Base-by-base conservation (phyloP, 106 monocot species). In the Dendrobium officinale region DNA sequence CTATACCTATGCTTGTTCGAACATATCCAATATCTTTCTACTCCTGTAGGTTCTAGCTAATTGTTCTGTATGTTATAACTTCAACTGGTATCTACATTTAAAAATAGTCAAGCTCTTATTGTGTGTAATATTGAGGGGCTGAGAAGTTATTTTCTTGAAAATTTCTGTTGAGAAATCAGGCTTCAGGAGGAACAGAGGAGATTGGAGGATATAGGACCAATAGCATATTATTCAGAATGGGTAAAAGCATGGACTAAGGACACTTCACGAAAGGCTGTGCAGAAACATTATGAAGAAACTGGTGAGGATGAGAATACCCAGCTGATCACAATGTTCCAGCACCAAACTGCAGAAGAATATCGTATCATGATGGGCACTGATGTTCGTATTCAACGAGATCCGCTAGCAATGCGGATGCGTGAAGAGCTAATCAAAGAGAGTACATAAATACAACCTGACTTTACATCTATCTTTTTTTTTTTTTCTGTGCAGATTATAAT, bases 281-380 rank as follows among this genome's bases (percentile, higher is more conserved):
- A 95, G 61, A 92, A 86, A 55, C 97, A 89, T 78, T 98, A 82
- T 86, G 92, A 91, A 86, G 92, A 92, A 85, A 98, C 94, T 43
- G 97, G 94, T 40, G 91, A 92, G 86, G 92, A 94, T 86, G 94
- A 94, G 86, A 94, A 98, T 73, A 80, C 77, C 22, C 97, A 98
- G 77, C 89, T 98, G 16, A 91, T 91, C 11, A 84, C 77, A 78
- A 98, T 98, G 94, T 92, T 98, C 77, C 86, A 90, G 24, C 94
- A 94, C 83, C 97, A 98, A 84, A 94, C 97, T 83, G 91, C 88
- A 67, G 94, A 89, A 87, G 94, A 98, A 86, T 98, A 85, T 67
- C 94, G 94, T 76, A 94, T 94, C 67, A 98, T 98, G 97, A 94
- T 94, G 90, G 97, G 97, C 29, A 94, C 92, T 79, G 97, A 98